Base-by-base conservation (phyloP, 495 filamentous ascomycete species). In the Rusavskia elegans region DNA sequence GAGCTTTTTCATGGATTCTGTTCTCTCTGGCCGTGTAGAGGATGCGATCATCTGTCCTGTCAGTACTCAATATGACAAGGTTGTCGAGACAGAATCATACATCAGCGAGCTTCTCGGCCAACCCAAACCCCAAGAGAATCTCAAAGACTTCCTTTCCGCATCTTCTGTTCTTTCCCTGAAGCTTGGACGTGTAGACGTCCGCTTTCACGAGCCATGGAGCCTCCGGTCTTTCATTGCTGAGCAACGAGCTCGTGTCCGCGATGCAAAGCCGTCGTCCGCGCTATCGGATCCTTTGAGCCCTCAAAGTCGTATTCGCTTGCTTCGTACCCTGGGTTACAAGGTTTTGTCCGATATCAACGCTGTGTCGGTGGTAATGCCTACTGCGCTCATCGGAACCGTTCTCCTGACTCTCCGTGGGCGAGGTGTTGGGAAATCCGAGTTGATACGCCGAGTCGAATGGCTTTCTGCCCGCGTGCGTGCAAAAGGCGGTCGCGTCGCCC, bases 341-440 rank as follows among this genome's bases (percentile, higher is more conserved):
- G 87, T 96, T 13, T 71, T 98, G 23, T 83, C 84, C 3, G 87
- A 97, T 58, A 97, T 98, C 69, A 98, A 98, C 63, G 75, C 83
- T 29, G 90, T 94, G 2, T 94, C 89, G 2, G 92, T 98, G 1
- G 87, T 96, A 51, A 98, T 98, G 92, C 92, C 92, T 4, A 95
- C 92, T 0, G 86, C 90, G 7, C 73, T 98, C 40, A 90, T 98
- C 32, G 92, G 92, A 10, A 97, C 92, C 0, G 87, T 97, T 0
- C 74, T 98, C 0, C 72, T 98, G 23, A 98, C 92, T 0, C 77
- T 98, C 0, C 78, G 92, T 59, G 92, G 92, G 1, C 82, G 92
- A 40, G 92, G 92, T 29, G 89, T 98, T 8, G 92, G 92, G 19
- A 87, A 85, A 59, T 67, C 74, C 0, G 92, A 98, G 61, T 70